These are phyloP conservation scores for Clonostachys rhizophaga DNA, from an alignment of 2,329 filamentous ascomycete genomes.

Conservation along the genomic window DNA sequence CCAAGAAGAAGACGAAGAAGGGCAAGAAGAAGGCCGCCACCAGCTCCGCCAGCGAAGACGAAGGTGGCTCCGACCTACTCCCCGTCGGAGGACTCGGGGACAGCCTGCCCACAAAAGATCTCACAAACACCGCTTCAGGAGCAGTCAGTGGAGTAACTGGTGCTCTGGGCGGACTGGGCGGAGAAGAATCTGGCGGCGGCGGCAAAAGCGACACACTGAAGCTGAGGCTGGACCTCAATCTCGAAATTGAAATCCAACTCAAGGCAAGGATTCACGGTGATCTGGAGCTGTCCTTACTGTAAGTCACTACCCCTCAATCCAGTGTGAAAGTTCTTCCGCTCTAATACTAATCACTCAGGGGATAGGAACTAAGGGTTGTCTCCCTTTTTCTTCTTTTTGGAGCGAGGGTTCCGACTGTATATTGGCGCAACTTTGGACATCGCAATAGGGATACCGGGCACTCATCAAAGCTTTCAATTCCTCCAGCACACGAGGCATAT, in stretches of 20 bases:
- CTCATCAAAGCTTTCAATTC: too few relatives aligned
- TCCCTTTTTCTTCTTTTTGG: too few relatives aligned
- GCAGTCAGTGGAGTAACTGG: constrained; percentile 13
- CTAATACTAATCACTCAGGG: too few relatives aligned
- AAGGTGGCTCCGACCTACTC: constrained; percentile 14
- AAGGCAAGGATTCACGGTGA: constrained; percentile 86
- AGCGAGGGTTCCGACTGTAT: too few relatives aligned
- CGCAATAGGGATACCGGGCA: too few relatives aligned
- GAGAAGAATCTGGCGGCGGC: constrained; percentile 17
- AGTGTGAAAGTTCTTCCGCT: too few relatives aligned
- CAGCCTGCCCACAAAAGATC: constrained; percentile 28
- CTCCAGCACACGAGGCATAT: too few relatives aligned
- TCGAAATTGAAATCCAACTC: constrained; percentile 79
- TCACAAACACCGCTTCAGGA: constrained; percentile 31
- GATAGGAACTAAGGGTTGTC: too few relatives aligned
- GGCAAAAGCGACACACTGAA: constrained; percentile 53
- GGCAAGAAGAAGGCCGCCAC: constrained; percentile 21
- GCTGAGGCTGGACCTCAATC: constrained; percentile 71
- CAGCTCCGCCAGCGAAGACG: constrained; percentile 20
- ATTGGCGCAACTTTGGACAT: too few relatives aligned
- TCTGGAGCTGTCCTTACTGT: constrained; percentile 68
- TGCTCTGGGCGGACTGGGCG: constrained; percentile 25
- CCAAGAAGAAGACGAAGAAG: constrained; percentile 11
- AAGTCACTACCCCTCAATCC: constrained; percentile 19
- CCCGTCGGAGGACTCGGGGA: constrained; percentile 15